These are phyloP conservation scores for Geosiphon pyriformis DNA, from an alignment of 192 early-diverging fungal species.

Conservation along the genomic window DNA sequence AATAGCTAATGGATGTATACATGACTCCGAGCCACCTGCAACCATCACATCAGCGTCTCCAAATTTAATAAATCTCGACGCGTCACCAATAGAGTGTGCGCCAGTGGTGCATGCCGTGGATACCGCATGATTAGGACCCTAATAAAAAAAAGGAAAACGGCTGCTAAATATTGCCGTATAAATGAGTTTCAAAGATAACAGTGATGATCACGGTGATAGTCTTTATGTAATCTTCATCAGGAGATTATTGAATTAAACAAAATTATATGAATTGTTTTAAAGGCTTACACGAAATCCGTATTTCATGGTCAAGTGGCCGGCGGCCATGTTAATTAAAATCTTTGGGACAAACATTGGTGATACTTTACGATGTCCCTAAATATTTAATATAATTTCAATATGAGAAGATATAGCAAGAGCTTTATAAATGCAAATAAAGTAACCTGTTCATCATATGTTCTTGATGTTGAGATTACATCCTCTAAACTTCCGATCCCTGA, in stretches of 20 bases:
- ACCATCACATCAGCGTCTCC: conserved; percentile 96
- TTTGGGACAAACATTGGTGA: conserved; percentile 88
- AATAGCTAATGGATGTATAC: conserved; percentile 77
- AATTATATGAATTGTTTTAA: conserved; percentile 11
- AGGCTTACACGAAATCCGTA: conserved; percentile 62
- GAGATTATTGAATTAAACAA: not conserved
- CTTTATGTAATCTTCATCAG: not conserved
- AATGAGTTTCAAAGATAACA: no score
- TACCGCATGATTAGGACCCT: conserved; percentile 89
- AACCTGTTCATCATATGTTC: conserved; percentile 51
- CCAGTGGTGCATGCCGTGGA: conserved; percentile 96
- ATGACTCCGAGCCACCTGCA: conserved; percentile 85
- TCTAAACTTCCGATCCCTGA: conserved; percentile 91
- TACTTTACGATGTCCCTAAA: conserved; percentile 67
- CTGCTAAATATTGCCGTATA: no score
- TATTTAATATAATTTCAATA: not conserved
- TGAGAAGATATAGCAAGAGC: not conserved
- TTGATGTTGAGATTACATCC: conserved; percentile 62
- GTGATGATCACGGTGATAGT: no score
- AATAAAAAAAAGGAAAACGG: conserved; percentile 23
- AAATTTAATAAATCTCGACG: conserved; percentile 84
- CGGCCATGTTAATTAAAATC: conserved; percentile 92
- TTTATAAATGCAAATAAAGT: not conserved
- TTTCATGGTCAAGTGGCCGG: conserved; percentile 87
- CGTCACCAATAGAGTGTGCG: conserved; percentile 92